Conservation (phyloP, 2,329 filamentous ascomycete genomes). For the Diaporthe vexans region DNA sequence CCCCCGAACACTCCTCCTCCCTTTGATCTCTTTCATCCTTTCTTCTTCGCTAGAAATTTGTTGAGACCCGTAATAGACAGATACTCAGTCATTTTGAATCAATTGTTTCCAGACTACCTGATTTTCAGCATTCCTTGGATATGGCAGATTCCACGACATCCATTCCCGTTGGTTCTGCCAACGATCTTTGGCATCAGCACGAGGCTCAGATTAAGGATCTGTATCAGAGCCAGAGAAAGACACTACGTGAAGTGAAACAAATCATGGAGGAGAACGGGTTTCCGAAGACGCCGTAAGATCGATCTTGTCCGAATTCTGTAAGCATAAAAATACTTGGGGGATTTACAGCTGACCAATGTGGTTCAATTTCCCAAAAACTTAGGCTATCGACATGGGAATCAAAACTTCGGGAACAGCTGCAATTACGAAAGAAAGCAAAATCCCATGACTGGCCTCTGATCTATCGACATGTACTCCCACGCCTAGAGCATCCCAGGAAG, state of each 20-base stretch:
- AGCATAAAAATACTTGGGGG: not conserved
- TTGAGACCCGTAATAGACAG: no score
- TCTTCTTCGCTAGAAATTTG: no score
- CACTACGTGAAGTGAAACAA: not conserved
- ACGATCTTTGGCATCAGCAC: not conserved
- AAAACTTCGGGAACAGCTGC: not conserved
- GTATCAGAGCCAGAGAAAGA: not conserved
- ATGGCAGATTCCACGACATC: no score
- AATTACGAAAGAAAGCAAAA: slow-evolving; percentile 10
- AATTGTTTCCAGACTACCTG: not conserved
- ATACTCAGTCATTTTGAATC: not conserved
- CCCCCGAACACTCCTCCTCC: no score
- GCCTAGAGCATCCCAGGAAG: not conserved
- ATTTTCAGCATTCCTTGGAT: no score
- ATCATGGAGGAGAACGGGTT: not conserved
- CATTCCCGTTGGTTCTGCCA: not conserved
- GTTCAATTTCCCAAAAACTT: no score
- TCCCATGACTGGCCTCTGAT: not conserved
- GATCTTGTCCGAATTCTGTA: not conserved
- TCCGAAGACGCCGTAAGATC: not conserved
- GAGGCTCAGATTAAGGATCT: not conserved
- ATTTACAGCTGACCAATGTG: not conserved
- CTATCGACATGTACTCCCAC: not conserved
- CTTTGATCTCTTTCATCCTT: no score
- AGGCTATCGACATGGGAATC: slow-evolving; percentile 12